Evolutionary conservation across 441 rosid genomes (phyloP).

Genomic region (Gossypium armourianum): DNA sequence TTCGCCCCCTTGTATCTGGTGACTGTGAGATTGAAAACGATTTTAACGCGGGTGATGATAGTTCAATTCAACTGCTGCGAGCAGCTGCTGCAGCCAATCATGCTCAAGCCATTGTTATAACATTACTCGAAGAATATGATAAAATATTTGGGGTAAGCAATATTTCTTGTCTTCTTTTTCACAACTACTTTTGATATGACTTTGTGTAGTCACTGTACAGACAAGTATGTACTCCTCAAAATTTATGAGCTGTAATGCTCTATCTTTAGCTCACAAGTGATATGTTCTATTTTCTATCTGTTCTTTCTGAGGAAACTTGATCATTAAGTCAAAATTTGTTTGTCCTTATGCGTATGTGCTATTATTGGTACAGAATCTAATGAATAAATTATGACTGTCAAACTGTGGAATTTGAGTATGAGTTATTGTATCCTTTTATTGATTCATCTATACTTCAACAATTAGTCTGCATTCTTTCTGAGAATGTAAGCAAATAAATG

Average conservation of each 20-base stretch:
- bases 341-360: neutral
- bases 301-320: neutral
- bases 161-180: constrained; percentile 1
- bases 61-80: constrained; percentile 82
- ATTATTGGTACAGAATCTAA: constrained; percentile 1
- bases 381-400: neutral
- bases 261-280: neutral
- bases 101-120: constrained; percentile 92
- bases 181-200: constrained; percentile 1
- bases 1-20: constrained; percentile 91
- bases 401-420: neutral
- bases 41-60: constrained; percentile 82
- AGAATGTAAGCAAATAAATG: neutral
- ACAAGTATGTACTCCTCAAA: neutral
- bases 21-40: constrained; percentile 84
- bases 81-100: constrained; percentile 99
- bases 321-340: neutral
- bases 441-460: neutral
- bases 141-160: constrained; percentile 75
- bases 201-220: neutral
- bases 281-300: neutral
- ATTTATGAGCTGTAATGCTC: neutral
- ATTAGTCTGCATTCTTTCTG: neutral
- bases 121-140: constrained; percentile 75
- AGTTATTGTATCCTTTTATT: neutral